phyloP scores from a whole-genome alignment of 805 yeast species.

The Wickerhamomyces xylosicus region DNA sequence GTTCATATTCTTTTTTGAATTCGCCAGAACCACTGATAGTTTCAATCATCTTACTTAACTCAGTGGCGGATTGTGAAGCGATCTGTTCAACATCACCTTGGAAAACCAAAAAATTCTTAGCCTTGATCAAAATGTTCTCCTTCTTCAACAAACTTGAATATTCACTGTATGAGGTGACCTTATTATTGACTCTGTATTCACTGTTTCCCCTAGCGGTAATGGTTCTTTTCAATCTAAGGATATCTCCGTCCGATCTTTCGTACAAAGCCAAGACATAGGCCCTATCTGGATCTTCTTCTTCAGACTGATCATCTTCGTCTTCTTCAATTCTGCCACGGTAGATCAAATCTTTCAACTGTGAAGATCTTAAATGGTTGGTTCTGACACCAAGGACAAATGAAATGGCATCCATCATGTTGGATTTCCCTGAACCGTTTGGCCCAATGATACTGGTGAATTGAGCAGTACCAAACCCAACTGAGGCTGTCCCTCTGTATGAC shows the following conservation, averaged over 20 bases:
- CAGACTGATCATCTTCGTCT: conserved; percentile 13
- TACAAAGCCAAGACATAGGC: conserved; percentile 79
- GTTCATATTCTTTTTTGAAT: conserved; percentile 54
- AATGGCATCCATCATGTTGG: conserved; percentile 95
- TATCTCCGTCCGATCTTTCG: conserved; percentile 49
- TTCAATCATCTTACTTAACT: conserved; percentile 67
- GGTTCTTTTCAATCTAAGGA: conserved; percentile 51
- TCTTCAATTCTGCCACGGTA: conserved; percentile 55
- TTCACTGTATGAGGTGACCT: conserved; percentile 47
- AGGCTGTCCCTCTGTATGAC: conserved; percentile 71
- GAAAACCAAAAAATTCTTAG: conserved; percentile 85
- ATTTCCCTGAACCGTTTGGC: conserved; percentile 98
- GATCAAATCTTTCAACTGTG: conserved; percentile 62
- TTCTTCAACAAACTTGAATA: conserved; percentile 57
- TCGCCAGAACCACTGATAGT: conserved; percentile 76
- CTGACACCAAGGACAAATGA: conserved; percentile 88
- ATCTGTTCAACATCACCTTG: conserved; percentile 96
- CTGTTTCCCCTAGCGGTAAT: conserved; percentile 51
- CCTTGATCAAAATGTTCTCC: conserved; percentile 80
- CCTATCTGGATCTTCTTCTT: conserved; percentile 18
- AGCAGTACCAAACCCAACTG: conserved; percentile 75
- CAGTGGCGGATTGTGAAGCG: conserved; percentile 77
- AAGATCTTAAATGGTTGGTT: conserved; percentile 66
- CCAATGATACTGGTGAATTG: conserved; percentile 88
- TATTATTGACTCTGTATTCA: conserved; percentile 56